Evolutionary conservation across 2,329 filamentous ascomycete species (phyloP).

Genomic region (Neofusicoccum ribis): DNA sequence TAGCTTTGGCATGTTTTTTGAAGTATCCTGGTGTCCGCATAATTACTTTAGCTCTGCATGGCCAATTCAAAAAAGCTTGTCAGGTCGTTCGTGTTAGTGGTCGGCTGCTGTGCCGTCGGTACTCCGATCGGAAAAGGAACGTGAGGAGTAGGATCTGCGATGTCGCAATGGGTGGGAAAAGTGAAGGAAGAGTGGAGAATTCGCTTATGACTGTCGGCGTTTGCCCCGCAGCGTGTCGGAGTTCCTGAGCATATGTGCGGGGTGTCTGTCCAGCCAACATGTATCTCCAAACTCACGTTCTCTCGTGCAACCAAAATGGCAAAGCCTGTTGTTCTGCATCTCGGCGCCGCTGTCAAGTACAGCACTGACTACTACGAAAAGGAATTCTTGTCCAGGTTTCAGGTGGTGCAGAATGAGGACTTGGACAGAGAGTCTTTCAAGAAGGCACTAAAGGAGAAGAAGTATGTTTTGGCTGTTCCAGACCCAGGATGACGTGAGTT

Average conservation of each 20-base stretch:
- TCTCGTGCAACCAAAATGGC: neutral
- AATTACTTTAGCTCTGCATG: no score
- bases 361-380: constrained; percentile 46
- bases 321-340: constrained; percentile 43
- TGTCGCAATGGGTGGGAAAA: neutral
- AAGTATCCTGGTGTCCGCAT: no score
- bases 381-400: constrained; percentile 42
- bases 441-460: constrained; percentile 20
- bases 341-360: constrained; percentile 52
- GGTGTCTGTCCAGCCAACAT: neutral
- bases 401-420: constrained; percentile 42
- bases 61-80: no score
- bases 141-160: neutral
- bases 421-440: constrained; percentile 33
- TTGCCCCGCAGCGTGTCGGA: constrained; percentile 10
- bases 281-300: neutral
- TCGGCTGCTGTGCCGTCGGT: no score
- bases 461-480: neutral
- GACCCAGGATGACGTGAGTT: neutral
- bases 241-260: neutral
- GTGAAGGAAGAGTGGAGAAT: constrained; percentile 9
- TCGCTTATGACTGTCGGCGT: neutral
- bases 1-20: no score
- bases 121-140: no score
- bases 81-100: no score